phyloP scores from a whole-genome alignment of 1,139 yeast species.

The Pichia norvegensis region DNA sequence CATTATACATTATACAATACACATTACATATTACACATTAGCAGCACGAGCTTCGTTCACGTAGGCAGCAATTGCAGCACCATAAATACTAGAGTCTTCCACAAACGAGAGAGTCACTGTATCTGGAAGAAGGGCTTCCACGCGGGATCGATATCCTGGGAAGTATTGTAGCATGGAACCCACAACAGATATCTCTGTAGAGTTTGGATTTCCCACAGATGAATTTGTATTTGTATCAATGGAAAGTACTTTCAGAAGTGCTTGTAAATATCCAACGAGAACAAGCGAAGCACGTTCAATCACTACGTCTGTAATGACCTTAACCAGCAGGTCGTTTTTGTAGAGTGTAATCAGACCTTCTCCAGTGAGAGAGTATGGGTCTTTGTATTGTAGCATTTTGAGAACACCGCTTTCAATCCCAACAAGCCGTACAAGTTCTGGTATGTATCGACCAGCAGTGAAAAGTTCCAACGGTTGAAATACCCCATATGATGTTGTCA shows the following conservation, averaged over 20 bases:
- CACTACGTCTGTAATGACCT: constrained; percentile 17
- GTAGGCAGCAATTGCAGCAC: constrained; percentile 12
- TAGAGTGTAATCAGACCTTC: constrained; percentile 4
- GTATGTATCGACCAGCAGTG: constrained; percentile 50
- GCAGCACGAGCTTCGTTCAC: constrained; percentile 2
- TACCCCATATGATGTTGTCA: constrained; percentile 23
- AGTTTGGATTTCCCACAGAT: not conserved
- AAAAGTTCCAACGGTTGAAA: constrained; percentile 51
- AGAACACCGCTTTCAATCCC: constrained; percentile 27
- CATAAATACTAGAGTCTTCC: constrained; percentile 11
- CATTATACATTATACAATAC: no score
- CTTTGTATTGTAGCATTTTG: constrained; percentile 9
- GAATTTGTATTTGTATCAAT: not conserved
- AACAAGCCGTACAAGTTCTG: constrained; percentile 42
- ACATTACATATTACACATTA: no score
- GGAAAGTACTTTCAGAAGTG: constrained; percentile 7
- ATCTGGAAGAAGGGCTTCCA: constrained; percentile 1
- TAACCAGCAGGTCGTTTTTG: constrained; percentile 1
- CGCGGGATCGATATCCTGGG: constrained; percentile 10
- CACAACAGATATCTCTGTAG: constrained; percentile 8
- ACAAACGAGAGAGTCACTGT: constrained; percentile 7
- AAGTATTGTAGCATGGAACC: constrained; percentile 12
- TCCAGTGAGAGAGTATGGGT: constrained; percentile 5
- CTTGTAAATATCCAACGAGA: constrained; percentile 19
- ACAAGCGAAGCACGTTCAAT: constrained; percentile 24